A percentile compares a stretch with the other conserved stretches of the same genome.
Conservation (phyloP, 2,329 filamentous ascomycete species). For the Hymenoscyphus linearis region DNA sequence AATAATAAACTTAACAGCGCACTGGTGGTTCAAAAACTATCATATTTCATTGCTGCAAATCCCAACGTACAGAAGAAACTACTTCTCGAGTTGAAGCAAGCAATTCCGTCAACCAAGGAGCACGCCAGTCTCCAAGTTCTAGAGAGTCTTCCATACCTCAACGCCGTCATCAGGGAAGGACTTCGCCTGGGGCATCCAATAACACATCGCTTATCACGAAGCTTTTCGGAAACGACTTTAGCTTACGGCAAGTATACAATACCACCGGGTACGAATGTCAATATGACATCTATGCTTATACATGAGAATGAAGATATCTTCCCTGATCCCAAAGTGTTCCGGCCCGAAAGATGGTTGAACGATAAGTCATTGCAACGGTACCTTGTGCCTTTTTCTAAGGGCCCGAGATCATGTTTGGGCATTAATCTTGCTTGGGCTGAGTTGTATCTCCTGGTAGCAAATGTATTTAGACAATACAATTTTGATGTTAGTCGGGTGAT, state of each 20-base stretch:
- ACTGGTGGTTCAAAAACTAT: background rate
- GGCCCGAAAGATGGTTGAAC: slow-evolving; percentile 37
- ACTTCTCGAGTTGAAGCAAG: background rate
- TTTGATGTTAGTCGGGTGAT: background rate
- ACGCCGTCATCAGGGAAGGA: background rate
- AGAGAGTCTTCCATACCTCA: background rate
- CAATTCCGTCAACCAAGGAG: background rate
- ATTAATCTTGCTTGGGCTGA: slow-evolving; percentile 13
- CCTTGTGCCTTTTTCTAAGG: slow-evolving; percentile 39
- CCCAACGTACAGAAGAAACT: background rate
- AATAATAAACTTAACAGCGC: background rate
- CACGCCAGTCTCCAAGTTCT: background rate
- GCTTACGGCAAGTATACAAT: slow-evolving; percentile 14
- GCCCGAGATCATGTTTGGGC: slow-evolving; percentile 38
- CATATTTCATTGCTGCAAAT: background rate
- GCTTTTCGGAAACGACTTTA: slow-evolving; percentile 21
- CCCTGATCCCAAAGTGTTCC: slow-evolving; percentile 34
- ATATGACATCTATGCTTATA: slow-evolving; percentile 34
- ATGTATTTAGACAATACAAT: background rate
- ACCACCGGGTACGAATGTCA: slow-evolving; percentile 32
- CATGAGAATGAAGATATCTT: slow-evolving; percentile 37
- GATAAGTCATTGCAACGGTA: slow-evolving; percentile 29
- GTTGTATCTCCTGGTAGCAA: background rate
- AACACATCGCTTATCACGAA: slow-evolving; percentile 25
- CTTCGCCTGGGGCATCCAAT: slow-evolving; percentile 25